Base-by-base conservation (phyloP, 345 rosid species). In the Euclidium syriacum region DNA sequence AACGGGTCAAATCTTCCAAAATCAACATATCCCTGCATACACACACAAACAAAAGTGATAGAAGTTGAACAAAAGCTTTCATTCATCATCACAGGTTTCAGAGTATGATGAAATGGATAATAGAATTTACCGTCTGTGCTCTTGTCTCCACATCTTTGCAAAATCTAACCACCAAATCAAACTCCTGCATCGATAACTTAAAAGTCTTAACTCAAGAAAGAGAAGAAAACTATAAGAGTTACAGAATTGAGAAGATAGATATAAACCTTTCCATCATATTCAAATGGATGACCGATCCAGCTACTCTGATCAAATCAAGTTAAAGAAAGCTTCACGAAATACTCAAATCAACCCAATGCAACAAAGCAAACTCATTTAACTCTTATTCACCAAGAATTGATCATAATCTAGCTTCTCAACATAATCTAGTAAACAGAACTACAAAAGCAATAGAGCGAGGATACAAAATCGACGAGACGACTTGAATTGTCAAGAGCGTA, bases 141-240 rank as follows among this genome's bases (percentile, higher is more conserved):
- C 99, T 78, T 35, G 76, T 73, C 82, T 94, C 90, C 22, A 90
- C 95, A 70, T 87, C 97, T 74, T 85, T 94, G 87, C 97, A 94
- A 70, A 94, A 90, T 24, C 88, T 78, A 78, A 94, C 77, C 25
- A 71, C 97, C 60, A 85, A 57, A 65, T 94, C 99, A 7, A 66
- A 41, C 3, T 80, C 95, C 97, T 90, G 76, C 62, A 72, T 24
- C 59, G 60, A 62, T 2, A 33, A 60, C 32, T 59, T 27, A 49
- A 4, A 53, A 11, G 12, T n/a, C n/a, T n/a, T 0, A 50, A 24
- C 44, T 23, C 23, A 10, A 27, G 25, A 15, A 64, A 15, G 10
- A 8, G 17, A n/a, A 8, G 10, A 19, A 24, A 29, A 24, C 29
- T 17, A 41, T 6, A 34, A 44, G 25, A 35, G 6, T 10, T 23